Evolutionary conservation across 306 rosid species (phyloP).

Genomic region (Prunus padus): DNA sequence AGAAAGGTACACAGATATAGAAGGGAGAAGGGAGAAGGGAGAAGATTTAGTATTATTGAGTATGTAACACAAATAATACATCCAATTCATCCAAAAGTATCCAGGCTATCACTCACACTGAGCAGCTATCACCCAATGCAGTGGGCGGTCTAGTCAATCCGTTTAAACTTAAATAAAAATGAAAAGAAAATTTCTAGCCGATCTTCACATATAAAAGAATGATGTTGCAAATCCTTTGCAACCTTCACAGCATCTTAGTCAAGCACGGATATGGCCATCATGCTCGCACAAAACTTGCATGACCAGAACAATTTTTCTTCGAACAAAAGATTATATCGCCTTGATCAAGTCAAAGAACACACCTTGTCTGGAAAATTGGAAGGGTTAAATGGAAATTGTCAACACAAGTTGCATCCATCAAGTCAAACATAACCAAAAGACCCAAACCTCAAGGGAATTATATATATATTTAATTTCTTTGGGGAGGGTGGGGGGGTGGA

Average conservation of each 20-base stretch:
- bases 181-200: conserved; percentile 7
- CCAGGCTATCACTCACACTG: not conserved
- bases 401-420: conserved; percentile 18
- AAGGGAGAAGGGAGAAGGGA: not conserved
- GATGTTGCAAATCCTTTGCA: not conserved
- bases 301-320: conserved; percentile 10
- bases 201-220: not conserved
- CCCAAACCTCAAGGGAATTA: no score
- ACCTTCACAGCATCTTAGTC: conserved; percentile 6
- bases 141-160: not conserved
- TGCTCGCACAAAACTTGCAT: not conserved
- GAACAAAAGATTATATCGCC: not conserved
- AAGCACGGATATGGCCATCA: not conserved
- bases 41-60: not conserved
- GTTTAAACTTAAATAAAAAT: not conserved
- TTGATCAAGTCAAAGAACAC: conserved; percentile 69
- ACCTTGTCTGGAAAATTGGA: conserved; percentile 67
- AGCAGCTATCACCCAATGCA: not conserved
- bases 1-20: not conserved
- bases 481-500: no score
- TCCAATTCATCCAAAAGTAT: not conserved
- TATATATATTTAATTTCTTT: not conserved
- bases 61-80: not conserved
- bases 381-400: conserved; percentile 17
- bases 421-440: not conserved